Conservation (phyloP, 306 rosid species). For the Cicer bijugum region DNA sequence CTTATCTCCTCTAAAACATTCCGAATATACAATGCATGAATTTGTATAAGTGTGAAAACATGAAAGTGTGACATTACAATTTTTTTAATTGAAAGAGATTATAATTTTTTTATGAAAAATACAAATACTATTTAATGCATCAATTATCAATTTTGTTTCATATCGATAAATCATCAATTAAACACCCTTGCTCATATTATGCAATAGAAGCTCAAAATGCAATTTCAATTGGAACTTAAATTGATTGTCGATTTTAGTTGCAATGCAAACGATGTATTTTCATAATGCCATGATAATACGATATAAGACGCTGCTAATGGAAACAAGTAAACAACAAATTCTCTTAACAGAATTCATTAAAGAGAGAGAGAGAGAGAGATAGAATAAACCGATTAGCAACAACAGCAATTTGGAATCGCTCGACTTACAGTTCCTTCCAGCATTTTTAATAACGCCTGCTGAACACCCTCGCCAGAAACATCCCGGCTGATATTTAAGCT, state of each 20-base stretch:
- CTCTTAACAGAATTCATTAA: constrained; percentile 9
- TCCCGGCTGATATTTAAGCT: constrained; percentile 92
- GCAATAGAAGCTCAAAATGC: constrained; percentile 20
- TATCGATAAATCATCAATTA: background rate
- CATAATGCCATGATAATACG: background rate
- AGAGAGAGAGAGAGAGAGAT: background rate
- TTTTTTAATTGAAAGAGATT: constrained; percentile 17
- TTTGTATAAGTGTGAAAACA: constrained; percentile 13
- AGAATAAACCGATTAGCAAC: constrained; percentile 35
- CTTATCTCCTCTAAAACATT: background rate
- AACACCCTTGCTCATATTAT: background rate
- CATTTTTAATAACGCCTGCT: constrained; percentile 96
- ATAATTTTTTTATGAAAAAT: constrained; percentile 11
- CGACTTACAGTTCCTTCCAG: constrained; percentile 97
- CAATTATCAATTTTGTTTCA: background rate
- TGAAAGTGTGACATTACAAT: background rate
- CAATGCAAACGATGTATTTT: background rate
- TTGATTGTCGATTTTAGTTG: constrained; percentile 5
- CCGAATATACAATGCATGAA: background rate
- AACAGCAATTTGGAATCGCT: constrained; percentile 21
- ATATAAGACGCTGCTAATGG: constrained; percentile 6
- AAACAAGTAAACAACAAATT: background rate
- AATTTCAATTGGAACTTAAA: constrained; percentile 19
- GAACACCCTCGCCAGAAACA: constrained; percentile 99
- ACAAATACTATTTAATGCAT: background rate